These are phyloP conservation scores for Spencermartinsiella ligniputridi DNA, from an alignment of 1,139 yeast genomes.

Conservation along the genomic window DNA sequence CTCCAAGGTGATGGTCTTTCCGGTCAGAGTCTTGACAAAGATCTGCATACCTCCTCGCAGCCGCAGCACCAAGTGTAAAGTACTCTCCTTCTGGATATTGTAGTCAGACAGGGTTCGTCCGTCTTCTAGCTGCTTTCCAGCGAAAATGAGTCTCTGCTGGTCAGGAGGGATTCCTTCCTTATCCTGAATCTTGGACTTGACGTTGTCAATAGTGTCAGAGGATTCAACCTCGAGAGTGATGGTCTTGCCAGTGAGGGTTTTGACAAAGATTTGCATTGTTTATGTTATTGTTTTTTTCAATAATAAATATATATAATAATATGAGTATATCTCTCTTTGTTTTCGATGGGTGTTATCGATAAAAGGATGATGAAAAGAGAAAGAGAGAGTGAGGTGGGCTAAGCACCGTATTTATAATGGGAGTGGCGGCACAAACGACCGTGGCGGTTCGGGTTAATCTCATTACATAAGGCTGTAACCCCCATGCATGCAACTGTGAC, in stretches of 20 bases:
- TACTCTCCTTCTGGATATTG: conserved; percentile 64
- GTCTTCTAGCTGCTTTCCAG: conserved; percentile 83
- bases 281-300: neutral
- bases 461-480: conserved; percentile 1
- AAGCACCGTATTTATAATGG: conserved; percentile 4
- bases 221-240: conserved; percentile 84
- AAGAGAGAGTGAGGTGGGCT: neutral
- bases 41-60: conserved; percentile 56
- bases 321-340: too few species aligned
- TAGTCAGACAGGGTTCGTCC: conserved; percentile 71
- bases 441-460: conserved; percentile 2
- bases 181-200: conserved; percentile 78
- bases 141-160: conserved; percentile 79
- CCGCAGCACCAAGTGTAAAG: conserved; percentile 25
- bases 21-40: conserved; percentile 73
- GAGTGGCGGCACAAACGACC: neutral
- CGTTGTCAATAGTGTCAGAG: conserved; percentile 80
- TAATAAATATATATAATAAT: too few species aligned
- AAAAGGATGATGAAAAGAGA: neutral
- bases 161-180: conserved; percentile 87
- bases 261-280: conserved; percentile 70
- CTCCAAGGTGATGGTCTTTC: conserved; percentile 78
- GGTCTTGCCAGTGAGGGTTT: conserved; percentile 77
- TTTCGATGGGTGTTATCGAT: too few species aligned
- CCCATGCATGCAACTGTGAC: conserved; percentile 4